Conservation (phyloP, 345 rosid genomes). For the Brassica cretica region DNA sequence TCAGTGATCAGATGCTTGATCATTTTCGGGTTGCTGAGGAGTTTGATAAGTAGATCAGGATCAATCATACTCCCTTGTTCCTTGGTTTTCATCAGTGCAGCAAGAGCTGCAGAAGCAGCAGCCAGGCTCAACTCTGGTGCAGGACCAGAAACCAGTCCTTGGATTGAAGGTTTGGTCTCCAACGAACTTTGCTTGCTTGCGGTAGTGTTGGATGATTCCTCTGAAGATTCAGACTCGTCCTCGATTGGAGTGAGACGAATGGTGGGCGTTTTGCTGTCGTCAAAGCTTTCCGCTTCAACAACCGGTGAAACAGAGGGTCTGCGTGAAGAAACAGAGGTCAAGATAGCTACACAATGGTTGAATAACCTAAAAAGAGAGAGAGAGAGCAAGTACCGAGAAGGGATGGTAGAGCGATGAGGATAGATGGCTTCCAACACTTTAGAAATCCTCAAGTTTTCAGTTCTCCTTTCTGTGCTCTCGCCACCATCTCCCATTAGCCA, state of each 20-base stretch:
- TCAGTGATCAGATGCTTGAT: constrained; percentile 42
- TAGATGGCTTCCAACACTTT: constrained; percentile 57
- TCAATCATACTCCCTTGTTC: constrained; percentile 51
- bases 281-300: constrained; percentile 42
- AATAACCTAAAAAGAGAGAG: not conserved
- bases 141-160: constrained; percentile 24
- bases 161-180: constrained; percentile 11
- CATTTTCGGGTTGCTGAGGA: constrained; percentile 56
- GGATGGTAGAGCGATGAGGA: constrained; percentile 49
- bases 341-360: not conserved
- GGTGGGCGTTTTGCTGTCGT: constrained; percentile 51
- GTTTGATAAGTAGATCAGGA: constrained; percentile 52
- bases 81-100: constrained; percentile 40
- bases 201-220: constrained; percentile 26
- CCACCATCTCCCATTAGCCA: constrained; percentile 58
- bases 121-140: constrained; percentile 40
- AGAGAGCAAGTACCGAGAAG: constrained; percentile 43
- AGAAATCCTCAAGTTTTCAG: constrained; percentile 48
- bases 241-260: constrained; percentile 62
- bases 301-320: constrained; percentile 54
- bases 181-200: constrained; percentile 20
- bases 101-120: constrained; percentile 51
- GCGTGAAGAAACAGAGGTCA: constrained; percentile 4
- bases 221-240: constrained; percentile 42
- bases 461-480: constrained; percentile 51